Conservation (phyloP, 768 basidiomycete genomes). For the Collybia sordida region DNA sequence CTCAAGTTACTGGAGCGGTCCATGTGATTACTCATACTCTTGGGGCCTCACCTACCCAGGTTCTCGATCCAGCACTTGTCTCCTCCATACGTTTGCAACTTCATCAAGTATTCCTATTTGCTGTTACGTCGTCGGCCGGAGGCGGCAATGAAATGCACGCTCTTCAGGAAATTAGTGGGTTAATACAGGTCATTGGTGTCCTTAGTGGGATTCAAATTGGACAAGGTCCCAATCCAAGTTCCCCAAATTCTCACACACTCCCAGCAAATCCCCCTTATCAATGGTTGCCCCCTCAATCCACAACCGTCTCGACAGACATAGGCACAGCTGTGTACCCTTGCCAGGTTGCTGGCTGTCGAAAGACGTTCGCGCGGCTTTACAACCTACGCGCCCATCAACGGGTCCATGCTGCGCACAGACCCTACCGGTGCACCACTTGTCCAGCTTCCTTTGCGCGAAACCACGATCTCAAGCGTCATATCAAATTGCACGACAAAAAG, state of each 20-base stretch:
- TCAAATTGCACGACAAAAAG: constrained; percentile 67
- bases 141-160: constrained; percentile 53
- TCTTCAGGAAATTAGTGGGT: constrained; percentile 75
- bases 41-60: constrained; percentile 34
- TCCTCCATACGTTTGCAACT: constrained; percentile 71
- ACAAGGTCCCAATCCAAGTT: constrained; percentile 36
- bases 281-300: constrained; percentile 30
- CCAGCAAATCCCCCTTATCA: constrained; percentile 30
- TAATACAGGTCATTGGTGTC: constrained; percentile 81
- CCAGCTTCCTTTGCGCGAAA: constrained; percentile 78
- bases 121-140: constrained; percentile 64
- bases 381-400: constrained; percentile 72
- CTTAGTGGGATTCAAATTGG: constrained; percentile 76
- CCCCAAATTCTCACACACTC: constrained; percentile 27
- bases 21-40: constrained; percentile 54
- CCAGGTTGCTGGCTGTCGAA: constrained; percentile 60
- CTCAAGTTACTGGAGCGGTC: constrained; percentile 61
- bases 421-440: constrained; percentile 62
- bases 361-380: constrained; percentile 69
- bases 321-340: constrained; percentile 83
- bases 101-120: constrained; percentile 78
- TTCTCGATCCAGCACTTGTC: constrained; percentile 57
- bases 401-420: constrained; percentile 61
- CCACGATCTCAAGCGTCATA: constrained; percentile 80
- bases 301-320: constrained; percentile 43